These are phyloP conservation scores for Tieghemostelium lacteum DNA, from an alignment of 78 protist genomes.

Conservation along the genomic window DNA sequence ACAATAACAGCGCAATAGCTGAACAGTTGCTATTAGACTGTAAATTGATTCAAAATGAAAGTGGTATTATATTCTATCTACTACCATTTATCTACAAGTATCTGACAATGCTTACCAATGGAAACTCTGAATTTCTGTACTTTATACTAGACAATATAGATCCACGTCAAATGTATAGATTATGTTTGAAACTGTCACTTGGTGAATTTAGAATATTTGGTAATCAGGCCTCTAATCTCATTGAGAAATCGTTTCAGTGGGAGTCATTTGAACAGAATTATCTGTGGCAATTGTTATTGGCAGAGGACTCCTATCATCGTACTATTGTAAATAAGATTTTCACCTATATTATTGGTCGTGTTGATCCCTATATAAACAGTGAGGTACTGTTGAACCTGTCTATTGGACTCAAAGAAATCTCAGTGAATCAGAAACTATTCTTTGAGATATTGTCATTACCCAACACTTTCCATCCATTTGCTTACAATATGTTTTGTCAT, in stretches of 20 bases:
- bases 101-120: constrained; percentile 14
- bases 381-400: constrained; percentile 21
- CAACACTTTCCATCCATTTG: neutral
- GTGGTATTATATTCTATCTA: constrained; percentile 1
- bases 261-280: constrained; percentile 64
- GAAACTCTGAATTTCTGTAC: constrained; percentile 28
- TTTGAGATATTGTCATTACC: constrained; percentile 1
- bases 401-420: neutral
- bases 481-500: constrained; percentile 1
- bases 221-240: neutral
- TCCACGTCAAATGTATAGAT: constrained; percentile 37
- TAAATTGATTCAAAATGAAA: neutral
- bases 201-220: constrained; percentile 77
- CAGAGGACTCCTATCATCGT: constrained; percentile 46
- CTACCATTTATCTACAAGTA: constrained; percentile 43
- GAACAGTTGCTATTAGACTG: constrained; percentile 37
- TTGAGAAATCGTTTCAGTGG: constrained; percentile 10
- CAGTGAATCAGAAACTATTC: neutral
- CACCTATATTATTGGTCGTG: neutral
- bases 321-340: constrained; percentile 5
- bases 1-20: neutral
- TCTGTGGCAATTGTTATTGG: constrained; percentile 38
- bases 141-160: constrained; percentile 7
- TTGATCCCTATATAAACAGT: constrained; percentile 35
- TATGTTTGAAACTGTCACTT: constrained; percentile 33